A percentile compares a stretch with the other conserved stretches of the same genome.
Evolutionary conservation across 805 yeast species (phyloP).

Genomic region (Myxozyma udenii): DNA sequence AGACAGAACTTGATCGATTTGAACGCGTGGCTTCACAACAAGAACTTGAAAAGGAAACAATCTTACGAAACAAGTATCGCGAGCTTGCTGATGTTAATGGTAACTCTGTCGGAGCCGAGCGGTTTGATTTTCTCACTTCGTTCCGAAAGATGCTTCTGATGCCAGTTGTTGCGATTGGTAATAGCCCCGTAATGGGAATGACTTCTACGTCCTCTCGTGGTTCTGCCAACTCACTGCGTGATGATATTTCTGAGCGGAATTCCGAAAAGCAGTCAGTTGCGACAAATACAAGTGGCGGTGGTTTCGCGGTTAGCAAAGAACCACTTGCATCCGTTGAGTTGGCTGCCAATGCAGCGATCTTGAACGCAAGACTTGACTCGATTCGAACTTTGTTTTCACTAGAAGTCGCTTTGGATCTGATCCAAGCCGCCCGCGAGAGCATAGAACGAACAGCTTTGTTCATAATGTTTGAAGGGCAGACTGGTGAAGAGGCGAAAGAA

Average conservation of each 20-base stretch:
- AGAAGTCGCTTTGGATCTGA: slow-evolving; percentile 68
- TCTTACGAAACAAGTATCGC: slow-evolving; percentile 48
- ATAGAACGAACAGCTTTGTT: slow-evolving; percentile 58
- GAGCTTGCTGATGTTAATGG: slow-evolving; percentile 6
- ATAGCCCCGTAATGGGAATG: slow-evolving; percentile 1
- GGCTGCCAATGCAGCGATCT: slow-evolving; percentile 75
- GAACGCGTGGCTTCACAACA: slow-evolving; percentile 39
- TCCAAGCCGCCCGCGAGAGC: slow-evolving; percentile 64
- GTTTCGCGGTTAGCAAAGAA: slow-evolving; percentile 8
- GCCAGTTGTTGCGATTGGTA: slow-evolving; percentile 35
- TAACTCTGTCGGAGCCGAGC: slow-evolving; percentile 41
- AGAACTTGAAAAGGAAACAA: slow-evolving; percentile 50
- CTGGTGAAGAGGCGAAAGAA: slow-evolving; percentile 41
- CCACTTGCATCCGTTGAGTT: slow-evolving; percentile 54
- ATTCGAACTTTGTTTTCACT: slow-evolving; percentile 75
- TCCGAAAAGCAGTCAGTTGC: slow-evolving; percentile 8
- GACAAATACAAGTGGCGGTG: not conserved
- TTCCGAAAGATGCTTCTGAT: slow-evolving; percentile 49
- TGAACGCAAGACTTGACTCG: slow-evolving; percentile 70
- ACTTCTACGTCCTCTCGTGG: slow-evolving; percentile 14
- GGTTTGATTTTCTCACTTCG: slow-evolving; percentile 50
- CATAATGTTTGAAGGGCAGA: slow-evolving; percentile 37
- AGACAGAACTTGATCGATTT: slow-evolving; percentile 37
- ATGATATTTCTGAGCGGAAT: slow-evolving; percentile 12
- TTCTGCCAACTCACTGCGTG: slow-evolving; percentile 6